Evolutionary conservation across 768 basidiomycete species (phyloP).

Genomic region (Boletus pseudopeckii): DNA sequence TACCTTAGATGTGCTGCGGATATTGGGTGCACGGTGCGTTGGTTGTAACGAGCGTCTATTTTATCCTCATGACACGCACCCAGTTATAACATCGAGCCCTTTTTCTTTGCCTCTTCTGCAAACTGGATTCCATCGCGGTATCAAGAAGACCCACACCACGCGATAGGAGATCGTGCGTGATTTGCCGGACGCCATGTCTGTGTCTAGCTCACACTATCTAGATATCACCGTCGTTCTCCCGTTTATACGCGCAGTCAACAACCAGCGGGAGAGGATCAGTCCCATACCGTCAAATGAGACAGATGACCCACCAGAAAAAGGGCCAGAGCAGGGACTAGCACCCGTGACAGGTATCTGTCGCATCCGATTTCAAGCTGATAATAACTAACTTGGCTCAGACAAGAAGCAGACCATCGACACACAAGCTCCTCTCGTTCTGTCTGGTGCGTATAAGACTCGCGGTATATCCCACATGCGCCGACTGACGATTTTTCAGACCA

Average conservation of each 20-base stretch:
- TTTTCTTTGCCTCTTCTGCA: slow-evolving; percentile 43
- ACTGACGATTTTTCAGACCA: slow-evolving; percentile 6
- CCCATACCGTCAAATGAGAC: slow-evolving; percentile 20
- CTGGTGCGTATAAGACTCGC: slow-evolving; percentile 6
- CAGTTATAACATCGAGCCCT: slow-evolving; percentile 42
- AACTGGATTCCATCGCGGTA: slow-evolving; percentile 44
- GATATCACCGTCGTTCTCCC: slow-evolving; percentile 44
- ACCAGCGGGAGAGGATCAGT: slow-evolving; percentile 11
- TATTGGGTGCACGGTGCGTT: slow-evolving; percentile 38
- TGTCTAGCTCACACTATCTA: slow-evolving; percentile 12
- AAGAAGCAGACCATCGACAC: slow-evolving; percentile 31
- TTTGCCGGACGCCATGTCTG: not conserved
- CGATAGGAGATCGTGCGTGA: slow-evolving; percentile 37
- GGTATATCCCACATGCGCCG: not conserved
- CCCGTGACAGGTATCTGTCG: slow-evolving; percentile 16
- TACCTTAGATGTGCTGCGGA: slow-evolving; percentile 29
- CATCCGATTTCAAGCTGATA: not conserved
- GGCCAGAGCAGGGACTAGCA: slow-evolving; percentile 1
- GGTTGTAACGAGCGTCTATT: not conserved
- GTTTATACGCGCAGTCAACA: slow-evolving; percentile 39
- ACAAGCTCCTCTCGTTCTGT: slow-evolving; percentile 31
- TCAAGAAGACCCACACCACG: slow-evolving; percentile 31
- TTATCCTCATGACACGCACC: not conserved
- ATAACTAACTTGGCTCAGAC: slow-evolving; percentile 12
- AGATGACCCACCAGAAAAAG: not conserved